Evolutionary conservation across 768 basidiomycete genomes (phyloP).

Genomic region (Leccinum truebloodii): DNA sequence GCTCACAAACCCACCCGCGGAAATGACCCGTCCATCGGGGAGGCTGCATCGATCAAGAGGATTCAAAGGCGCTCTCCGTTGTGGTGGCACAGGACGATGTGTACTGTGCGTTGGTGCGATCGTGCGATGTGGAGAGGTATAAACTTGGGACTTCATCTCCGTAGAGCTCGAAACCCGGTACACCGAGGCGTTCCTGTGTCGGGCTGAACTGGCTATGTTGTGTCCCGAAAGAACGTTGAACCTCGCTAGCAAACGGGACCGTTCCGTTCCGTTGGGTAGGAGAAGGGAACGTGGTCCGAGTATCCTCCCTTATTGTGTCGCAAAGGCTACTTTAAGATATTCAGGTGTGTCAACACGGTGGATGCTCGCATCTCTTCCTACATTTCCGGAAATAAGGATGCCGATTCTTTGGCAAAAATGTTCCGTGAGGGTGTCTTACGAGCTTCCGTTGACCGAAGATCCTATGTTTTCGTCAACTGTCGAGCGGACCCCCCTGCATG

Average conservation of each 20-base stretch:
- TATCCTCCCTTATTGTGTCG: slow-evolving; percentile 12
- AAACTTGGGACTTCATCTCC: slow-evolving; percentile 29
- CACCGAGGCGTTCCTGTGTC: slow-evolving; percentile 32
- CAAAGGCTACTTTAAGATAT: slow-evolving; percentile 18
- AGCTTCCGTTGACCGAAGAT: slow-evolving; percentile 11
- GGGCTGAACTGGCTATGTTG: slow-evolving; percentile 28
- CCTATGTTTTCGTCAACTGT: slow-evolving; percentile 6
- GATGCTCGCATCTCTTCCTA: neutral
- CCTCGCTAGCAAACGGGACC: slow-evolving; percentile 11
- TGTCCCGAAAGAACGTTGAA: slow-evolving; percentile 18
- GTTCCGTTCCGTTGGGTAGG: slow-evolving; percentile 15
- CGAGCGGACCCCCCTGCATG: slow-evolving; percentile 7
- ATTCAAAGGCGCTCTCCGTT: slow-evolving; percentile 13
- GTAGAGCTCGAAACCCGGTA: slow-evolving; percentile 25
- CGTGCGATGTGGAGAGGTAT: slow-evolving; percentile 27
- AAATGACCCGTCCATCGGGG: slow-evolving; percentile 21
- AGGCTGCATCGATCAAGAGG: slow-evolving; percentile 17
- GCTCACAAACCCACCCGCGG: slow-evolving; percentile 19
- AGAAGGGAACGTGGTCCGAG: slow-evolving; percentile 13
- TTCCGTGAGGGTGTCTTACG: slow-evolving; percentile 13
- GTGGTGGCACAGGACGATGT: slow-evolving; percentile 10
- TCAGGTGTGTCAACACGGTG: slow-evolving; percentile 7
- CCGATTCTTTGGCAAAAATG: slow-evolving; percentile 12
- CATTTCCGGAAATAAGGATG: slow-evolving; percentile 22
- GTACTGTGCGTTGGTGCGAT: slow-evolving; percentile 23